Evolutionary conservation across 2,329 filamentous ascomycete species (phyloP).

Genomic region (Lachnellula suecica): DNA sequence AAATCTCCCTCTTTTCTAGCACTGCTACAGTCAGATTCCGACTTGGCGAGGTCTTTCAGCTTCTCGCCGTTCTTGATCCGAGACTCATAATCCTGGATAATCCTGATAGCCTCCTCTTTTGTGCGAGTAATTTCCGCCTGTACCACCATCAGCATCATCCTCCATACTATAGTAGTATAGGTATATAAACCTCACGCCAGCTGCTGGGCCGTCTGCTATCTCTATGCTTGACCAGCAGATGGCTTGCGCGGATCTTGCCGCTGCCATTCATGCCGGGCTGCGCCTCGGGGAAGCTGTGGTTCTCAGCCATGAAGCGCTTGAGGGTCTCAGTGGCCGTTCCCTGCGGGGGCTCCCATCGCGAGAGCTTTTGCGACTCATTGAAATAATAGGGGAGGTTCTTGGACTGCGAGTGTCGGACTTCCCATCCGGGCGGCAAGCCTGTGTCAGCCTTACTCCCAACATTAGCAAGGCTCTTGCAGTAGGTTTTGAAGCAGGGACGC

Average conservation of each 20-base stretch:
- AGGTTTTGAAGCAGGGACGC: not conserved
- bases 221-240: constrained; percentile 90
- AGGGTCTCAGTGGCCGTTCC: constrained; percentile 89
- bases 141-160: constrained; percentile 11
- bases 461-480: constrained; percentile 13
- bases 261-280: constrained; percentile 38
- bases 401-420: constrained; percentile 96
- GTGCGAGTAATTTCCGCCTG: constrained; percentile 78
- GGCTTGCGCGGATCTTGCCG: constrained; percentile 90
- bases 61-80: constrained; percentile 66
- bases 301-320: constrained; percentile 87
- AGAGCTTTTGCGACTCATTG: constrained; percentile 82
- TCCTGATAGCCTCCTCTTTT: constrained; percentile 81
- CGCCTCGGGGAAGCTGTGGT: constrained; percentile 66
- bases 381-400: constrained; percentile 99
- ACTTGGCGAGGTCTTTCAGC: not conserved
- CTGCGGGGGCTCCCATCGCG: constrained; percentile 89
- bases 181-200: constrained; percentile 71
- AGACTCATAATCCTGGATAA: constrained; percentile 72
- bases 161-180: not conserved
- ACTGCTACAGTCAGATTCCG: constrained; percentile 92
- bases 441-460: constrained; percentile 58
- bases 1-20: constrained; percentile 91
- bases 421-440: constrained; percentile 85
- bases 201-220: constrained; percentile 86